Base-by-base conservation (phyloP, 2,329 filamentous ascomycete species). In the Phialophora expanda region DNA sequence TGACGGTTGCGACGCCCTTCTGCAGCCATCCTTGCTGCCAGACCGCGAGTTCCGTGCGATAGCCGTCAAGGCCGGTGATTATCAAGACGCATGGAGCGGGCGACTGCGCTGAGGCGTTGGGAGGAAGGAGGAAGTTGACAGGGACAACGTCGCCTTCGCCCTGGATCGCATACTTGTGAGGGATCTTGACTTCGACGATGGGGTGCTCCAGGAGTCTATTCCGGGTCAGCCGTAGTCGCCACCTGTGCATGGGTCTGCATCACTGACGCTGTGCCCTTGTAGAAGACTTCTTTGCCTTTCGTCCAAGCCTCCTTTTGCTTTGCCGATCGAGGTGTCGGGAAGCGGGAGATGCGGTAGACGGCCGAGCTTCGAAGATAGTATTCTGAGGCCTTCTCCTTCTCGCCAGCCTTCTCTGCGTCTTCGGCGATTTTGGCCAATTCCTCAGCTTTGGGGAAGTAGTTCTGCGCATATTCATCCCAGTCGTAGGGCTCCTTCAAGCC, bases 271-370 rank as follows among this genome's bases (percentile, higher is more conserved):
- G 69, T 64, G 34, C 71, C 71, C 58, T 71, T 72, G 67, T 72
- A 73, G 53, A 72, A 73, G n/a, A 69, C 62, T 44, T 72, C 68
- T 57, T 68, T 71, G 20, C 72, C 72, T 28, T 64, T 57, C 26
- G 53, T 67, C 72, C 72, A 73, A 14, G 72, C 72, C 62, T 69
- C 64, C 34, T 68, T 66, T 57, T 73, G 72, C 56, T 71, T 70
- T 57, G 69, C 65, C 24, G 71, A 73, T 24, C 72, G 66, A 24
- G 67, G 66, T 2, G 70, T 64, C 3, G 90, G 90, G 73, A 93
- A 92, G 17, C 90, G 84, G 0, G 88, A 84, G 70, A 93, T 92
- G 60, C 90, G 85, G 76, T 90, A 89, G n/a, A 92, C 82, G 28
- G 88, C 87, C 24, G 89, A 89, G 4, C 88, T 88, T 24, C 90